phyloP scores from a whole-genome alignment of 2,329 filamentous ascomycete genomes.

The Ceratocystis cacaofunesta region DNA sequence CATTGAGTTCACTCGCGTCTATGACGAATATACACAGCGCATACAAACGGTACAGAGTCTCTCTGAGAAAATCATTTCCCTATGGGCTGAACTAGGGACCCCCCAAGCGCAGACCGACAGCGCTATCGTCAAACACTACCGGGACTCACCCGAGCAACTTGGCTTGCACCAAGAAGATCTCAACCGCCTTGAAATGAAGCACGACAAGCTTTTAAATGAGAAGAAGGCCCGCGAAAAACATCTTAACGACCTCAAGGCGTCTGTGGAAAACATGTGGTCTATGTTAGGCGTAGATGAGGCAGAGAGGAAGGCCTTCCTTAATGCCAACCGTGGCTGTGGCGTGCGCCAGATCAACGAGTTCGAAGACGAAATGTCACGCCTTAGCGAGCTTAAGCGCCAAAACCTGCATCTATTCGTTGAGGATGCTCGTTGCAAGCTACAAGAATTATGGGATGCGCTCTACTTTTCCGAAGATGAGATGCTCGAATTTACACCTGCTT shows the following conservation, averaged over 20 bases:
- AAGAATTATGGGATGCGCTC: conserved; percentile 86
- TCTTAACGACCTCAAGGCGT: conserved; percentile 57
- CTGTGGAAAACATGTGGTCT: conserved; percentile 80
- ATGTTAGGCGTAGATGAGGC: conserved; percentile 69
- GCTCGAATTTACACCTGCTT: conserved; percentile 93
- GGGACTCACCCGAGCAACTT: conserved; percentile 82
- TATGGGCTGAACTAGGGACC: conserved; percentile 92
- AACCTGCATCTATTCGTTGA: conserved; percentile 94
- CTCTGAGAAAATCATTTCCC: conserved; percentile 73
- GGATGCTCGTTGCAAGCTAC: conserved; percentile 76
- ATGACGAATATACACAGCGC: conserved; percentile 87
- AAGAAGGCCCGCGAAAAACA: conserved; percentile 70
- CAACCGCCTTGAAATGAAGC: conserved; percentile 51
- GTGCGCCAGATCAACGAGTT: conserved; percentile 89
- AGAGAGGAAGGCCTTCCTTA: conserved; percentile 74
- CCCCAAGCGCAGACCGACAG: conserved; percentile 85
- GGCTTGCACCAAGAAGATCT: conserved; percentile 84
- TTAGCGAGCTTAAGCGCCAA: conserved; percentile 88
- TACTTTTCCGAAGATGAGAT: conserved; percentile 98
- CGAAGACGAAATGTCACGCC: conserved; percentile 70
- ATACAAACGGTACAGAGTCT: conserved; percentile 59
- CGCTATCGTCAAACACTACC: conserved; percentile 75
- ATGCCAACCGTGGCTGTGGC: conserved; percentile 78
- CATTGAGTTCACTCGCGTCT: conserved; percentile 81
- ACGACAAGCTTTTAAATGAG: conserved; percentile 74